A percentile compares a stretch with the other conserved stretches of the same genome.
phyloP scores from a whole-genome alignment of 352 stramenopile genomes.

The Globisporangium rhizosaccharum region DNA sequence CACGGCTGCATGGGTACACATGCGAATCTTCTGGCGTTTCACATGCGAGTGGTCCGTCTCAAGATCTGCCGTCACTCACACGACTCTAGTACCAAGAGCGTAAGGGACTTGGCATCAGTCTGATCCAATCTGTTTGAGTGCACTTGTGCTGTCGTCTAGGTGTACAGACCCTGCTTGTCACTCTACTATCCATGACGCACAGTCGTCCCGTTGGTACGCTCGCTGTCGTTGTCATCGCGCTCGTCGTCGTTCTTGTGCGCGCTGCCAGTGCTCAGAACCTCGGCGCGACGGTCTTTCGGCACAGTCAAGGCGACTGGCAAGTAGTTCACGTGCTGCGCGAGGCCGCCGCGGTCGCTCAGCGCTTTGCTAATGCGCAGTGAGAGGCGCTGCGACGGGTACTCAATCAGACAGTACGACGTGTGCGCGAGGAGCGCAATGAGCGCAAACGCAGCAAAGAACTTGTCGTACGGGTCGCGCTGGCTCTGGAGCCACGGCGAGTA shows the following conservation, averaged over 20 bases:
- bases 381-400: slow-evolving; percentile 42
- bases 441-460: slow-evolving; percentile 25
- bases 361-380: slow-evolving; percentile 23
- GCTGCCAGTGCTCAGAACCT: background rate
- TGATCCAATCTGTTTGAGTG: no score
- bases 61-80: no score
- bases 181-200: no score
- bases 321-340: slow-evolving; percentile 2
- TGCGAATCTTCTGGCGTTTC: no score
- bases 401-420: slow-evolving; percentile 30
- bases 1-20: no score
- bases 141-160: no score
- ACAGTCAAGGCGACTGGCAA: slow-evolving; percentile 1
- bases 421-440: slow-evolving; percentile 26
- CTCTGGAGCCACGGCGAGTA: slow-evolving; percentile 15
- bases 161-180: no score
- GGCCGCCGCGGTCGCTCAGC: slow-evolving; percentile 1
- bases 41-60: no score
- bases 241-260: background rate
- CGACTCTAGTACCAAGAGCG: no score
- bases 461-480: slow-evolving; percentile 28
- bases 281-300: background rate
- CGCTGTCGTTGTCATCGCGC: background rate
- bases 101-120: no score
- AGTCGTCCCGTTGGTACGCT: background rate